Conservation (phyloP, 2,329 filamentous ascomycete genomes). For the Fusarium piperis region DNA sequence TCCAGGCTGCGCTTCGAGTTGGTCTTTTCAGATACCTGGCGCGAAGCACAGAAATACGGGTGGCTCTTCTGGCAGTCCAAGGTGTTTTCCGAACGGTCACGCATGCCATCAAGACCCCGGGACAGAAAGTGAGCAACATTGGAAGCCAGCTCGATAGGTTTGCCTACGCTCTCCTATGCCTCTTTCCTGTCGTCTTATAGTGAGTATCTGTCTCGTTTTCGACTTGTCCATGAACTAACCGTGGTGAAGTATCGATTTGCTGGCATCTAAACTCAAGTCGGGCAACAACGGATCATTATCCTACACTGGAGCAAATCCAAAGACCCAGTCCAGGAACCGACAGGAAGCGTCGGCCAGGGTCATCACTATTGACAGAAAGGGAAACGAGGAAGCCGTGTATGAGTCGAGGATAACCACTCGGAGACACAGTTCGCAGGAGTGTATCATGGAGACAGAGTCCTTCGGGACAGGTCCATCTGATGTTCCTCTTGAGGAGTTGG, state of each 20-base stretch:
- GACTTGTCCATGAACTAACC: neutral
- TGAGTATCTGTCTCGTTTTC: neutral
- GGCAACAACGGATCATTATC: neutral
- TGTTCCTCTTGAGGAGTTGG: neutral
- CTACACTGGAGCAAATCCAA: neutral
- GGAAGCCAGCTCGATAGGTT: neutral
- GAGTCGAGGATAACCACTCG: neutral
- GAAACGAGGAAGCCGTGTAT: neutral
- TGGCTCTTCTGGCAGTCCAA: constrained; percentile 47
- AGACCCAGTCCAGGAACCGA: neutral
- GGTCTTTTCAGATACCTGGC: constrained; percentile 50
- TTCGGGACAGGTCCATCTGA: neutral
- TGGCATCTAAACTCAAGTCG: neutral
- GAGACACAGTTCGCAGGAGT: neutral
- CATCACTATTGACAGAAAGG: neutral
- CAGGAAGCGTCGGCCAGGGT: neutral
- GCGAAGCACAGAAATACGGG: constrained; percentile 48
- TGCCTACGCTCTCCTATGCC: neutral
- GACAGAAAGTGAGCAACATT: neutral
- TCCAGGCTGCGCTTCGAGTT: constrained; percentile 20
- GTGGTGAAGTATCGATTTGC: neutral
- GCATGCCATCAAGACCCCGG: constrained; percentile 29
- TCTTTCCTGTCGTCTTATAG: neutral
- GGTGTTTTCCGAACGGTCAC: constrained; percentile 50
- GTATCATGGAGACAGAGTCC: neutral